Conservation (phyloP, 2,329 filamentous ascomycete genomes). For the Claviceps sorghi region DNA sequence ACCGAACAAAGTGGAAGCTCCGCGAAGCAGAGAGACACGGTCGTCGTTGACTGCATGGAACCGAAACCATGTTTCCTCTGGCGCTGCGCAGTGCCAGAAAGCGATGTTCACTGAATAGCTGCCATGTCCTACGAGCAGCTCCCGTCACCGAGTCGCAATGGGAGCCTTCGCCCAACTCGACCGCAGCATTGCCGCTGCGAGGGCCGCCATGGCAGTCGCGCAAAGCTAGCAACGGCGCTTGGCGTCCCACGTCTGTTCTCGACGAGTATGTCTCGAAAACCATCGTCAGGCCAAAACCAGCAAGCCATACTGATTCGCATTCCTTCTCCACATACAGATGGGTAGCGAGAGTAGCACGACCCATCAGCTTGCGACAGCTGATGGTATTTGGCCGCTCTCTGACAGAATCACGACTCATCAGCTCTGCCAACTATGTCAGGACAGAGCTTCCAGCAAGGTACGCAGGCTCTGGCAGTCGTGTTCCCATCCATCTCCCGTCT, state of each 20-base stretch:
- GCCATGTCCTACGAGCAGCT: constrained; percentile 6
- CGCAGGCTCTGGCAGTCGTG: constrained; percentile 2
- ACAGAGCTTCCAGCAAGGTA: constrained; percentile 51
- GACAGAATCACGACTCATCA: constrained; percentile 76
- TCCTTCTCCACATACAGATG: constrained; percentile 42
- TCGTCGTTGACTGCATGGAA: constrained; percentile 19
- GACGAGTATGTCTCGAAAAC: constrained; percentile 41
- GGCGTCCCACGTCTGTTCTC: constrained; percentile 48
- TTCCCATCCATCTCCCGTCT: not conserved
- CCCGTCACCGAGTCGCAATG: not conserved
- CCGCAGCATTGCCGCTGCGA: not conserved
- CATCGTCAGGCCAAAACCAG: not conserved
- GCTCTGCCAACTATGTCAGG: constrained; percentile 93
- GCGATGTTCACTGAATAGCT: constrained; percentile 21
- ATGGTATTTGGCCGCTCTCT: constrained; percentile 94
- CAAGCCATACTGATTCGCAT: constrained; percentile 4
- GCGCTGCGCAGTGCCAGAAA: constrained; percentile 31
- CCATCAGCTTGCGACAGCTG: constrained; percentile 91
- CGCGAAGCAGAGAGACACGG: not conserved
- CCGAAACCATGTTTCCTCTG: constrained; percentile 29
- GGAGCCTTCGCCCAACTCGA: not conserved
- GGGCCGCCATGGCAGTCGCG: constrained; percentile 7
- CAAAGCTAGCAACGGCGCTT: constrained; percentile 25
- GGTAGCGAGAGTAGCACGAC: constrained; percentile 81
- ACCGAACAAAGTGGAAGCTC: not conserved